A percentile compares a stretch with the other conserved stretches of the same genome.
Conservation (phyloP, 1,284 basidiomycete species). For the Cutaneotrichosporon mucoides region DNA sequence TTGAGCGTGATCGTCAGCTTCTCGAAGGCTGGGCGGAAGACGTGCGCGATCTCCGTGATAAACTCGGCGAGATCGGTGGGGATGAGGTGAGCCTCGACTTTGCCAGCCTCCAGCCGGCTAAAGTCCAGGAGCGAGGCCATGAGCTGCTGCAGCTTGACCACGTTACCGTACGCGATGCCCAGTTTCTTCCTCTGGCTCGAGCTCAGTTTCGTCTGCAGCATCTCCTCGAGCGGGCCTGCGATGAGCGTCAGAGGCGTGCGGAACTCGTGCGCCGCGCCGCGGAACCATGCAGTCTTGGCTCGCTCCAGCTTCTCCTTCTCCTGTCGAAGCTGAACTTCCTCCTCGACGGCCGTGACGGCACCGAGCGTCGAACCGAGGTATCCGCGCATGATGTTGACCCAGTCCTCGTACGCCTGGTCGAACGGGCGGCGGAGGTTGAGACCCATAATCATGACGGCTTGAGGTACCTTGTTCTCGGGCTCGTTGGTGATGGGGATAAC, state of each 20-base stretch:
- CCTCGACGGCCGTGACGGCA: slow-evolving; percentile 41
- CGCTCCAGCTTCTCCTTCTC: slow-evolving; percentile 47
- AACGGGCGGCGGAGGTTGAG: slow-evolving; percentile 42
- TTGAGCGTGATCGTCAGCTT: slow-evolving; percentile 6
- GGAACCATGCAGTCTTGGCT: slow-evolving; percentile 47
- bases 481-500: slow-evolving; percentile 9
- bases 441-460: slow-evolving; percentile 48
- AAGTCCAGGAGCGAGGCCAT: slow-evolving; percentile 48
- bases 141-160: slow-evolving; percentile 36
- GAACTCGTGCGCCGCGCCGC: slow-evolving; percentile 48
- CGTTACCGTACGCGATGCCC: slow-evolving; percentile 39
- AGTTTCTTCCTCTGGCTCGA: slow-evolving; percentile 28
- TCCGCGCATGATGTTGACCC: slow-evolving; percentile 34
- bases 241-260: slow-evolving; percentile 43
- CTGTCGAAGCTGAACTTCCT: slow-evolving; percentile 35
- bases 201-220: slow-evolving; percentile 17
- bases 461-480: slow-evolving; percentile 24
- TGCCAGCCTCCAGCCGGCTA: slow-evolving; percentile 42
- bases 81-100: slow-evolving; percentile 40
- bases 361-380: slow-evolving; percentile 37
- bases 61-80: slow-evolving; percentile 42
- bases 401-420: slow-evolving; percentile 41
- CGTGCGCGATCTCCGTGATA: slow-evolving; percentile 41
- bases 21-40: slow-evolving; percentile 45
- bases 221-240: slow-evolving; percentile 38